These are phyloP conservation scores for Urostyla sp. DNA, from an alignment of 73 alveolate genomes.

Conservation along the genomic window DNA sequence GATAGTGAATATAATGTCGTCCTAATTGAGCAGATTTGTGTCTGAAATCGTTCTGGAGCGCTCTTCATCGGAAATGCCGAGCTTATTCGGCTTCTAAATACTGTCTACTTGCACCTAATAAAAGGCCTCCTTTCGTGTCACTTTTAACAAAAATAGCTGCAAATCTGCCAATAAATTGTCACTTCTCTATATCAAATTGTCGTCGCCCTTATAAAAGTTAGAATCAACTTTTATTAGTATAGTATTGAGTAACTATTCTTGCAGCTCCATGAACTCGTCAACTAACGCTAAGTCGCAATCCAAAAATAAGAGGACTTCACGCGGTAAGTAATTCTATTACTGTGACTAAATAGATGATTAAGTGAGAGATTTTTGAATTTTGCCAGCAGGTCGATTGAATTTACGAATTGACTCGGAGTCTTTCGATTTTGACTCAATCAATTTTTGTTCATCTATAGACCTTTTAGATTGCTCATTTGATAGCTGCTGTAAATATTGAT, in stretches of 20 bases:
- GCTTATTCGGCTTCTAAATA: conserved; percentile 14
- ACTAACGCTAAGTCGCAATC: conserved; percentile 5
- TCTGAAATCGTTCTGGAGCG: background rate
- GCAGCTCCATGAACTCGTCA: conserved; percentile 21
- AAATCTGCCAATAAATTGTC: conserved; percentile 9
- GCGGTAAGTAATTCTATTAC: conserved; percentile 19
- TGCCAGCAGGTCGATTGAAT: too few relatives aligned
- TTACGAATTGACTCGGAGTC: too few relatives aligned
- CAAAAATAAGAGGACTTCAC: conserved; percentile 12
- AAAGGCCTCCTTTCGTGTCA: conserved; percentile 15
- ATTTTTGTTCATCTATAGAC: conserved; percentile 14
- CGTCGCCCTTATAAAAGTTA: conserved; percentile 33
- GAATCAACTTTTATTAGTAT: conserved; percentile 18
- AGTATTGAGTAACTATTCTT: conserved; percentile 6
- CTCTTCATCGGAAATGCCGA: conserved; percentile 5
- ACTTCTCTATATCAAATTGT: conserved; percentile 7
- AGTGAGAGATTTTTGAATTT: too few relatives aligned
- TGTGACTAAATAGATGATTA: background rate
- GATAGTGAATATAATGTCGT: conserved; percentile 37
- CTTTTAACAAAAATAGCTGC: conserved; percentile 5
- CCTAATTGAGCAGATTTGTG: background rate
- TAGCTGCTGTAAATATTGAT: conserved; percentile 5
- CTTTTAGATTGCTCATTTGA: conserved; percentile 20
- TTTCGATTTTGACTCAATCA: background rate
- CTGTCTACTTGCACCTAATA: conserved; percentile 30